Base-by-base conservation (phyloP, 805 yeast genomes). In the Torulaspora franciscae region DNA sequence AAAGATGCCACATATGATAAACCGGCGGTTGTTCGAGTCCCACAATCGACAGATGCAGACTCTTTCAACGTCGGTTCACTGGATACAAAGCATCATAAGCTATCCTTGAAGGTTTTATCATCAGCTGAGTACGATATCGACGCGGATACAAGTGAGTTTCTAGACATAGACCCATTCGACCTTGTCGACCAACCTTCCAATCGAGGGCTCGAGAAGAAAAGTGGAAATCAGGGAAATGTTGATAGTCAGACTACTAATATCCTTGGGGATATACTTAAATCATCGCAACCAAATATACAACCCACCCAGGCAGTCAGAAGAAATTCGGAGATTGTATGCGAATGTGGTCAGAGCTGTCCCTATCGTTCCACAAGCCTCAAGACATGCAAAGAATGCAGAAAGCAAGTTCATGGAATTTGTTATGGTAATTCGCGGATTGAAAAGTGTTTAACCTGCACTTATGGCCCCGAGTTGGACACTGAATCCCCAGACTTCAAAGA, bases 1-100 rank as follows among this genome's bases (percentile, higher is more conserved):
- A 71, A 64, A 50, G 77, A 76, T 47, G 74, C 77, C 1, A 55
- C 69, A 3, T 42, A 45, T 28, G 64, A 65, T 3, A 59, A 62
- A 33, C 52, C 68, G 4, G 70, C 76, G 0, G 55, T 66, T 1
- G 48, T 71, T 5, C 66, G 57, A 43, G 47, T 68, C 2, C 58
- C 65, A 4, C 41, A 53, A 5, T 49, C 43, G 4, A 42, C 49
- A 11, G 54, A 50, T 14, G 29, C 45, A 13, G 58, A 57, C 22
- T 44, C 46, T 3, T 51, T 55, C 19, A 43, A 55, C 1, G 68
- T 64, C 2, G 73, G 73, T 1, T 39, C 56, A 2, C 33, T 69
- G 7, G 45, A 59, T 39, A 68, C 73, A 1, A 57, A 57, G 4
- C 50, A 47, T 37, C 72, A 69, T 51, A 53, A 60, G 4, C 43